Evolutionary conservation across 345 rosid genomes (phyloP).

Genomic region (Streptanthus diversifolius): DNA sequence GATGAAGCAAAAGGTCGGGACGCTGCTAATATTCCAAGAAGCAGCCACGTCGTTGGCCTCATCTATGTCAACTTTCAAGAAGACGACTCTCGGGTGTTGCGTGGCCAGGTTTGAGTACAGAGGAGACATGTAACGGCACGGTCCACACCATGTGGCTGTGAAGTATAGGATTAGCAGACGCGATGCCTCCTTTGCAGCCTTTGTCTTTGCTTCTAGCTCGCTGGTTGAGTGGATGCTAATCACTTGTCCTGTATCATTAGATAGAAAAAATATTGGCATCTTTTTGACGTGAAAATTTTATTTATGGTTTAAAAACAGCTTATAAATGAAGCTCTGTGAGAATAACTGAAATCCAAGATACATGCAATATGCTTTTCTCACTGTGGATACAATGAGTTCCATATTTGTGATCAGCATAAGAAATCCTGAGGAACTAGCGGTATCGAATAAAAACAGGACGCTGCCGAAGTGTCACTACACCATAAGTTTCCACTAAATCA

Average conservation of each 20-base stretch:
- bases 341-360: background rate
- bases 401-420: background rate
- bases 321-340: conserved; percentile 32
- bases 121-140: conserved; percentile 88
- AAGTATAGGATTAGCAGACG: conserved; percentile 78
- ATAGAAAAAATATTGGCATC: background rate
- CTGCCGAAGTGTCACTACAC: background rate
- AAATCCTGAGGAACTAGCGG: background rate
- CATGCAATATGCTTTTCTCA: conserved; percentile 55
- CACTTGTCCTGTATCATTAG: conserved; percentile 60
- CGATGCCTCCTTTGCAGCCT: conserved; percentile 62
- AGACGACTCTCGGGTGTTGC: conserved; percentile 60
- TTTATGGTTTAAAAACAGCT: background rate
- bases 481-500: background rate
- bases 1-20: conserved; percentile 68
- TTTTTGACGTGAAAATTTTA: background rate
- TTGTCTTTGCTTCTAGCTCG: conserved; percentile 66
- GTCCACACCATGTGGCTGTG: conserved; percentile 96
- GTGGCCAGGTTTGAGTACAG: conserved; percentile 63
- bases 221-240: conserved; percentile 55
- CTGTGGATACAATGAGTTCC: conserved; percentile 27
- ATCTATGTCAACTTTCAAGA: conserved; percentile 65
- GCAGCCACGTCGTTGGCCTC: conserved; percentile 34
- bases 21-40: conserved; percentile 70
- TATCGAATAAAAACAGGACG: background rate